Conservation (phyloP, 768 basidiomycete genomes). For the Auricularia auricula-judae region DNA sequence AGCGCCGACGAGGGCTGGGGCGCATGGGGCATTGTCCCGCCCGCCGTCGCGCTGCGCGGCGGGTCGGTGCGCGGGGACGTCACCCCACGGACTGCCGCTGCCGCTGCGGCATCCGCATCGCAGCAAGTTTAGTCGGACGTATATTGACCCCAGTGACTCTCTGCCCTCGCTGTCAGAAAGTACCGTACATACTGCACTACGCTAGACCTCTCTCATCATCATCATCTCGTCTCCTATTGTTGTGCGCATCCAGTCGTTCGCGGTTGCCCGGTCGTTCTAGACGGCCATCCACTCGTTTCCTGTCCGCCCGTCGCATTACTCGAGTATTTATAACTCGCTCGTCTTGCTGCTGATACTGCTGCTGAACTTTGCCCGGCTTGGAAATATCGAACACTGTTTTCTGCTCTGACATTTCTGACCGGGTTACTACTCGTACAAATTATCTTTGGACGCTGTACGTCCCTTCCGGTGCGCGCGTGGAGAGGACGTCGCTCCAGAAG, state of each 20-base stretch:
- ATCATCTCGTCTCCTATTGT: too few relatives aligned
- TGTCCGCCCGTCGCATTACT: too few relatives aligned
- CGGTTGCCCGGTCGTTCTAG: too few relatives aligned
- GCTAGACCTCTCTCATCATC: too few relatives aligned
- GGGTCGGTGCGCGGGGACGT: not conserved
- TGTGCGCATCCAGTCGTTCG: too few relatives aligned
- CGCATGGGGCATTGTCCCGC: constrained; percentile 46
- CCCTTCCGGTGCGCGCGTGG: constrained; percentile 42
- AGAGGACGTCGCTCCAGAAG: constrained; percentile 70
- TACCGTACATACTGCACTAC: too few relatives aligned
- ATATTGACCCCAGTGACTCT: too few relatives aligned
- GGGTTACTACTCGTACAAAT: too few relatives aligned
- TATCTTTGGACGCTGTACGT: constrained; percentile 26
- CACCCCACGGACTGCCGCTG: not conserved
- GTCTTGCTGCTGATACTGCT: not conserved
- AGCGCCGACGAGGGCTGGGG: constrained; percentile 76
- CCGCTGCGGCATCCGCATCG: not conserved
- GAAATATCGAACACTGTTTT: not conserved
- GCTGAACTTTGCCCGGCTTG: not conserved
- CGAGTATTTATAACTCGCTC: not conserved
- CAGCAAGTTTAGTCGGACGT: too few relatives aligned
- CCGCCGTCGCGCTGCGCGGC: constrained; percentile 9
- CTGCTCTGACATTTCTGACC: not conserved
- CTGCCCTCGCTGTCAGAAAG: too few relatives aligned
- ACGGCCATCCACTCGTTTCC: too few relatives aligned